Evolutionary conservation across 208 protist genomes (phyloP), one percentile per base, ranked within the genome.

Genomic region (Trypanosoma vivax): DNA sequence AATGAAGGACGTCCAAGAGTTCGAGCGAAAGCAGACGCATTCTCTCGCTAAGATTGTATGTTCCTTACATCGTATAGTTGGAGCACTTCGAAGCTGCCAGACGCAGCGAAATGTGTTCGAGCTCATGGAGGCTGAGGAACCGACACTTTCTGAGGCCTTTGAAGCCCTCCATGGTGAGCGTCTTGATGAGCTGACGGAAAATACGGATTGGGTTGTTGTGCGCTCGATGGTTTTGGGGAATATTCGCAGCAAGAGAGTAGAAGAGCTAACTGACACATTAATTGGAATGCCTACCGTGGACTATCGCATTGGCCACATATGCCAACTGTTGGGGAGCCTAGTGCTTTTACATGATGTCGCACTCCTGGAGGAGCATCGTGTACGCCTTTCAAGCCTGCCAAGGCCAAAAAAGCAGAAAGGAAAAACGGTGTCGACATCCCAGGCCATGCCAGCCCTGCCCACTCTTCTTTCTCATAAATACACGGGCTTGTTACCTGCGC

Each of bases 1-100:
- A 16, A 89, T 90, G 80, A 65, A 79, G 51, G 79, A 87, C 42
- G 63, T 94, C 48, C 70, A 80, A 38, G 70, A 66, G 34, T 94
- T 79, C 52, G 77, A 89, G 51, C 42, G 61, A 18, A 39, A 48
- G 18, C 87, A 90, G 59, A 58, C 19, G 53, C 74, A 79, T 59
- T 89, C 83, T 5, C 29, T 94, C 30, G 76, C 60, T 19, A 71
- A 70, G 18, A 61, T 62, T 58, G 54, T 78, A 55, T 75, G 42
- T 50, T 51, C 48, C 16, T 62, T 85, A 1, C 66, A 81, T 35
- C 63, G 71, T 33, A 76, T 56, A 35, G 75, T 43, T 30, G 41
- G 64, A 2, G 50, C 40, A 35, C 70, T 94, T n/a, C 69, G 50
- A 2, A 49, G 59, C 21, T 89, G 82, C 62, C 87, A 94, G 60